Evolutionary conservation across 352 stramenopile species (phyloP).

Genomic region (Blastocystis sp.): DNA sequence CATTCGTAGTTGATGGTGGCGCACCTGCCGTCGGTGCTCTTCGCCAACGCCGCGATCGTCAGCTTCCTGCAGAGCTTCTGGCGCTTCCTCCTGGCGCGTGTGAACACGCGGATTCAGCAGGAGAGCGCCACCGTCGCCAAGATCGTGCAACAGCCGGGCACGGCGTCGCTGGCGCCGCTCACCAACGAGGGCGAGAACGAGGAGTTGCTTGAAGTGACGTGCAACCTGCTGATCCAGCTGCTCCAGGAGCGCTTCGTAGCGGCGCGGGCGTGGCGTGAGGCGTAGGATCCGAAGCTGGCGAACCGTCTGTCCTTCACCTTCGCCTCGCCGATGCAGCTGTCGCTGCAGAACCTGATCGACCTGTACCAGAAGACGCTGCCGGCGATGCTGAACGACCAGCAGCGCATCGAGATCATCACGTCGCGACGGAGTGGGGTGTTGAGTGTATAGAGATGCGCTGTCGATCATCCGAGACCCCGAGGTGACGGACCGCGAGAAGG

Average conservation of each 20-base stretch:
- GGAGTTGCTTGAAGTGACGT: constrained; percentile 21
- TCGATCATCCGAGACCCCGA: constrained; percentile 1
- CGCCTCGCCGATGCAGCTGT: neutral
- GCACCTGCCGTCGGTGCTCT: neutral
- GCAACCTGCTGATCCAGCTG: neutral
- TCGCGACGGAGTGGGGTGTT: neutral
- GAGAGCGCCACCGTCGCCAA: neutral
- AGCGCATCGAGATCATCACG: constrained; percentile 25
- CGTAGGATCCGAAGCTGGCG: constrained; percentile 15
- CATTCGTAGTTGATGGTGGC: neutral
- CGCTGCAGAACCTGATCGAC: constrained; percentile 62
- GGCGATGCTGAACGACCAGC: neutral
- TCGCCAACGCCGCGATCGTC: neutral
- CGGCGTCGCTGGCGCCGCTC: neutral
- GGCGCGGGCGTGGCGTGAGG: neutral
- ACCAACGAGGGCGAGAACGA: constrained; percentile 6
- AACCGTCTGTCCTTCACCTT: constrained; percentile 50
- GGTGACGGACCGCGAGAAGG: constrained; percentile 32
- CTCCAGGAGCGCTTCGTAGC: constrained; percentile 29
- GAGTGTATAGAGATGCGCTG: constrained; percentile 27
- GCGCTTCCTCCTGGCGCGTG: neutral
- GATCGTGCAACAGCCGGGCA: neutral
- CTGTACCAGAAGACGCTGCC: constrained; percentile 33
- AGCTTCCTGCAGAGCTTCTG: constrained; percentile 16
- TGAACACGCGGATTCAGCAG: neutral